phyloP scores from a whole-genome alignment of 257 asterid species.

The Solanum dulcamara region DNA sequence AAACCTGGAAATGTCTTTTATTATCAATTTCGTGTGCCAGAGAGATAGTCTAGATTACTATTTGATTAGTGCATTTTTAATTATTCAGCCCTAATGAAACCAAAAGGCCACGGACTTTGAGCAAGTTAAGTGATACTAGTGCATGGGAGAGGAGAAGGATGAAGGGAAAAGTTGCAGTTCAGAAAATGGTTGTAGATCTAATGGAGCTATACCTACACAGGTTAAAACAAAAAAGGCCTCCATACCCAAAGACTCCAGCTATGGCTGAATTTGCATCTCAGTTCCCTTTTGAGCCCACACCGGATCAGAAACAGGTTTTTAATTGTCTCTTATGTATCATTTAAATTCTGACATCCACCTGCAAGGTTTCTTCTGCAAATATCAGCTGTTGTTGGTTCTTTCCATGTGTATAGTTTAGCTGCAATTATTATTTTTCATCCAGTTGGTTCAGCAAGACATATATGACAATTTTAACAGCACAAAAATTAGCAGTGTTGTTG shows the following conservation, averaged over 20 bases:
- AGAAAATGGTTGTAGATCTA: slow-evolving; percentile 93
- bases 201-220: slow-evolving; percentile 95
- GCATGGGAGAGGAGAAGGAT: slow-evolving; percentile 93
- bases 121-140: slow-evolving; percentile 76
- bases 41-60: not conserved
- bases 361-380: not conserved
- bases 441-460: not conserved
- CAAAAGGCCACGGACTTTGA: slow-evolving; percentile 63
- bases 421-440: not conserved
- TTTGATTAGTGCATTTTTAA: slow-evolving; percentile 1
- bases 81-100: slow-evolving; percentile 71
- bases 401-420: not conserved
- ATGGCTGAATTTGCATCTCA: slow-evolving; percentile 64
- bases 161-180: slow-evolving; percentile 97
- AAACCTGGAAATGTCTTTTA: not conserved
- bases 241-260: slow-evolving; percentile 55
- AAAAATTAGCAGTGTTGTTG: not conserved
- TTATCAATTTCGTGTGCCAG: not conserved
- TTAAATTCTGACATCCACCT: not conserved
- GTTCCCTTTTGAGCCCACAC: slow-evolving; percentile 81
- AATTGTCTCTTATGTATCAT: not conserved
- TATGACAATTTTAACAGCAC: not conserved
- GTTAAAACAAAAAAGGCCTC: slow-evolving; percentile 83
- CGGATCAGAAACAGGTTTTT: slow-evolving; percentile 80
- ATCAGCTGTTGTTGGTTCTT: not conserved